Evolutionary conservation across 208 protist genomes (phyloP), one percentile per base, ranked within the genome.

Genomic region (Tritrichomonas musculus): DNA sequence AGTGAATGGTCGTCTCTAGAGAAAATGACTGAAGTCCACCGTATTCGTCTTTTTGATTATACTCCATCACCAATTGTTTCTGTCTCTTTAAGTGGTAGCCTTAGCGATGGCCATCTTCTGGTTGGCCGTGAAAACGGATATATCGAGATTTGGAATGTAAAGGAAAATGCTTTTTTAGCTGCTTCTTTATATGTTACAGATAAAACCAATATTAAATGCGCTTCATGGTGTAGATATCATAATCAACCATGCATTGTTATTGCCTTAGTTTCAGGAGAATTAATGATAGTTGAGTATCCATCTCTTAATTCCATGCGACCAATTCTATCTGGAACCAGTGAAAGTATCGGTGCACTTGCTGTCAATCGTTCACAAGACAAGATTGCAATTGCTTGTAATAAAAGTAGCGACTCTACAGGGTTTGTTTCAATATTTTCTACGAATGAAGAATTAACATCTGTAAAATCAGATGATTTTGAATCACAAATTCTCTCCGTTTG

Each of bases 1-100:
- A 60, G 17, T 60, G 5, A 17, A 60, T 60, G 53, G 17, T 60
- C 53, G 17, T 60, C 11, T 5, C 17, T 17, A 60, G 17, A 60
- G 53, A 77, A 77, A 82, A 88, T 88, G 77, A 88, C 77, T 57
- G 77, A 88, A 17, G 47, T 88, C 47, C 77, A 88, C 27, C 53
- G 77, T 39, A 88, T 88, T 4, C 25, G 77, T 33, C 17, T 88
- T 57, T 88, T 88, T 39, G 77, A 88, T n/a, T 88, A 88, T 39
- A 20, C 41, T 39, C 77, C 77, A 55, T 88, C 77, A 14, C 47
- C 77, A 39, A 88, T 88, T 60, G 41, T 57, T 20, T 88, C 77
- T 30, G n/a, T 44, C 30, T 88, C 77, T 2, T 27, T 88, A 17
- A 53, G 13, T 36, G n/a, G n/a, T n/a, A n/a, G n/a, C n/a, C 3